A percentile compares a stretch with the other conserved stretches of the same genome.
Evolutionary conservation across 345 rosid species (phyloP).

Genomic region (Eutrema heterophyllum): DNA sequence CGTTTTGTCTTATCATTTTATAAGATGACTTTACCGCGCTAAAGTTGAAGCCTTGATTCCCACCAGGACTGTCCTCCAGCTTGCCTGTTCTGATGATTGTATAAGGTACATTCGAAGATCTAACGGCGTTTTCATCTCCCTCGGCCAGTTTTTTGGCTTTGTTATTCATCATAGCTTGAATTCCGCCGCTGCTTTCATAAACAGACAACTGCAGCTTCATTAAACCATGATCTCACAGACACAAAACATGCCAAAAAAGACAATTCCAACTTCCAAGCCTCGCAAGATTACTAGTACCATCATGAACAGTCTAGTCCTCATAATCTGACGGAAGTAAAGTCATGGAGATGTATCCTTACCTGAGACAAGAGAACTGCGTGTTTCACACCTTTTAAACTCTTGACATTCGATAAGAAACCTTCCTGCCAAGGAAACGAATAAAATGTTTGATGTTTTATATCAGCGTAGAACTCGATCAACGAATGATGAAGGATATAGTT

Average conservation of each 20-base stretch:
- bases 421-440: conserved; percentile 45
- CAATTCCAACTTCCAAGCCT: not conserved
- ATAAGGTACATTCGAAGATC: conserved; percentile 53
- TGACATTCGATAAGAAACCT: conserved; percentile 62
- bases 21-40: conserved; percentile 38
- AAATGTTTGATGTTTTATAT: not conserved
- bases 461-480: not conserved
- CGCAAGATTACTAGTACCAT: not conserved
- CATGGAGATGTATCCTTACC: conserved; percentile 44
- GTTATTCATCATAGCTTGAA: conserved; percentile 63
- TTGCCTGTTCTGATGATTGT: conserved; percentile 65
- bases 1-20: not conserved
- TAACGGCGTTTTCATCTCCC: conserved; percentile 58
- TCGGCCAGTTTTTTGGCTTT: conserved; percentile 60
- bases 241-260: not conserved
- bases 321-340: not conserved
- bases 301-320: not conserved
- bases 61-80: conserved; percentile 63
- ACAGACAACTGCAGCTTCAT: conserved; percentile 80
- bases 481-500: not conserved
- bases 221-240: conserved; percentile 37
- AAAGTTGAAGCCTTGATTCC: conserved; percentile 67
- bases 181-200: conserved; percentile 66
- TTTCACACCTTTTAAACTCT: conserved; percentile 63
- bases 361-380: conserved; percentile 76